Evolutionary conservation across 306 rosid species (phyloP).

Genomic region (Astragalus membranaceus): DNA sequence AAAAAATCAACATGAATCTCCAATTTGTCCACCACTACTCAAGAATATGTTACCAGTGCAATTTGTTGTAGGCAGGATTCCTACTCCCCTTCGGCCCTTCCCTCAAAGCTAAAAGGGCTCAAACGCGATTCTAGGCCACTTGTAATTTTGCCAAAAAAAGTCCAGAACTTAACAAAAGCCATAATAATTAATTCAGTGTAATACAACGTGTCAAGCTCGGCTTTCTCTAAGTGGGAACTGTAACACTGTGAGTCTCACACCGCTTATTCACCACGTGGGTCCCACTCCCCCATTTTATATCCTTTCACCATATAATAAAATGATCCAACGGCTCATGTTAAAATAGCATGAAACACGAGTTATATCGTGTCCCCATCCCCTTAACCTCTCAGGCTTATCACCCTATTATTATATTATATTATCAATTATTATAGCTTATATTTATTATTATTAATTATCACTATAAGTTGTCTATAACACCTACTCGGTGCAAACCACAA

Average conservation of each 20-base stretch:
- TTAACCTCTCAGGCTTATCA: no score
- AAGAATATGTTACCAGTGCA: no score
- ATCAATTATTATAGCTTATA: no score
- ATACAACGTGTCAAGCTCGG: background rate
- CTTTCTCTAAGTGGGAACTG: background rate
- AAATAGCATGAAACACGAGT: conserved; percentile 24
- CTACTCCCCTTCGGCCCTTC: no score
- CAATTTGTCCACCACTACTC: no score
- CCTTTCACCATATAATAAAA: background rate
- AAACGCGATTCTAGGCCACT: background rate
- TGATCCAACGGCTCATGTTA: conserved; percentile 8
- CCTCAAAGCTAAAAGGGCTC: no score
- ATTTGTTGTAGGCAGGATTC: no score
- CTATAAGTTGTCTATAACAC: background rate
- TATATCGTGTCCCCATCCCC: background rate
- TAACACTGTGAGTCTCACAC: background rate
- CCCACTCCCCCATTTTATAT: background rate
- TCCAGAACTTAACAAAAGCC: background rate
- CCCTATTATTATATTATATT: no score
- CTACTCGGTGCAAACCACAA: background rate
- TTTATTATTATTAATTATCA: background rate
- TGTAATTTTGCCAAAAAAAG: background rate
- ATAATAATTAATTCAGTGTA: background rate
- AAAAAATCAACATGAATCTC: no score
- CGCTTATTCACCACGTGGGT: background rate